These are phyloP conservation scores for Asterophora lycoperdoides DNA, from an alignment of 768 basidiomycete genomes.

Conservation along the genomic window DNA sequence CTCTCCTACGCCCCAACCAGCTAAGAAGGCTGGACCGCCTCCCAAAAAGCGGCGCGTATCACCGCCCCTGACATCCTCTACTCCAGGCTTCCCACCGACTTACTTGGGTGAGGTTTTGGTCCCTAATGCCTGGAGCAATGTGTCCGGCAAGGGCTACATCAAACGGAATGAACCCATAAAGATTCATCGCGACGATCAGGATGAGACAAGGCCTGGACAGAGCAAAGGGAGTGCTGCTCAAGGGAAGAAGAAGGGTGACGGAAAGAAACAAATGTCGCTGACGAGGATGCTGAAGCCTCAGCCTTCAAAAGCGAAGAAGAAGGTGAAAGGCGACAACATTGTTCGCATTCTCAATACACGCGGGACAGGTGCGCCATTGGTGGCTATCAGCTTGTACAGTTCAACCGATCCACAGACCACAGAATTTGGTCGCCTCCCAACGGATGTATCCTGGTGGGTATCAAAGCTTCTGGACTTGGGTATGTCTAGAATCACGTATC, in stretches of 20 bases:
- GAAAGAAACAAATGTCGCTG: constrained; percentile 64
- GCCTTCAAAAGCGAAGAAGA: constrained; percentile 50
- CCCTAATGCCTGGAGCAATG: constrained; percentile 76
- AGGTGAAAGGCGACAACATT: constrained; percentile 57
- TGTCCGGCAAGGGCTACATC: constrained; percentile 67
- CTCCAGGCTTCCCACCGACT: constrained; percentile 24
- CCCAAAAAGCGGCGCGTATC: constrained; percentile 53
- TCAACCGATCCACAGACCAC: constrained; percentile 2
- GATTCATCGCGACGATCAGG: constrained; percentile 51
- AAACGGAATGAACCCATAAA: constrained; percentile 56
- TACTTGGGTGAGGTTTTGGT: constrained; percentile 70
- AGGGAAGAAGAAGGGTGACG: constrained; percentile 34
- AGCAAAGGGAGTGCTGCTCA: constrained; percentile 26
- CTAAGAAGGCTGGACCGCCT: constrained; percentile 26
- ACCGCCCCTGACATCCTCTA: constrained; percentile 16
- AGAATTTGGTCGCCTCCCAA: constrained; percentile 79
- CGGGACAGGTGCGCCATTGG: constrained; percentile 51
- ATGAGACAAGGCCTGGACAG: constrained; percentile 27
- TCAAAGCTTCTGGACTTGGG: constrained; percentile 70
- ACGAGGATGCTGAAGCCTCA: constrained; percentile 62
- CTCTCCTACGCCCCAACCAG: constrained; percentile 8
- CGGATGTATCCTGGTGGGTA: constrained; percentile 68
- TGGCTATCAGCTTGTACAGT: not conserved
- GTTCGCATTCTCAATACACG: constrained; percentile 61
- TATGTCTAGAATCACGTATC: constrained; percentile 22